Evolutionary conservation across 768 basidiomycete genomes (phyloP), one percentile per base, ranked within the genome.

Genomic region (Rhizopogon sp.): DNA sequence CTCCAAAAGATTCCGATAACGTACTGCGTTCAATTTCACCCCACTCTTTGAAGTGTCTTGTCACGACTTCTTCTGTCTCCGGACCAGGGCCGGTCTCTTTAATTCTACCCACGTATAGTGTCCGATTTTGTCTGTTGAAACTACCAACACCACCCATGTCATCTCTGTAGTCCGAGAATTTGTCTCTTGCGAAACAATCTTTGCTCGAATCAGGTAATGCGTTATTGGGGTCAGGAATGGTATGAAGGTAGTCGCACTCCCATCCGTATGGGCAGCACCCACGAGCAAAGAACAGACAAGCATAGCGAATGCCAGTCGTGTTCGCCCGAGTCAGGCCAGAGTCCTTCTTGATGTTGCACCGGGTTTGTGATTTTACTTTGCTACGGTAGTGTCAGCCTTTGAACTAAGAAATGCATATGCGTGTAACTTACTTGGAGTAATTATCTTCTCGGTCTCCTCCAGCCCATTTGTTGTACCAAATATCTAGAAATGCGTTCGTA

Each of bases 391-490:
- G 49, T 59, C 11, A 64, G 55, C 40, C 59, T 50, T 16, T 20
- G 17, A 33, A 47, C 11, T 20, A 17, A 35, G 17, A 33, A 13
- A 33, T 47, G 17, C 17, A 33, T 8, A 33, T 0, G 13, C 17
- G 5, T 47, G 7, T 35, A 13, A 76, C 87, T 55, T 60, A 93
- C 94, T 93, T 96, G 37, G 94, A 95, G 68, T 98, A 93, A 55
- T 83, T 88, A 68, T 99, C 96, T 70, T 98, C 97, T 31, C 93
- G 83, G 69, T 99, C 97, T 54, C 96, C 97, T 52, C 97, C 97
- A n/a, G 97, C 97, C 96, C 96, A 98, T 74, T 97, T 96, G 72
- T 98, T 94, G 69, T 96, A 98, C 96, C 97, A 99, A 50, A 96
- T 90, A 72, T 99, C 90, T 90, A 56, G 42, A 60, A 60, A 59